Evolutionary conservation across 306 rosid genomes (phyloP), one percentile per base, ranked within the genome.

Genomic region (Quercus gilva): DNA sequence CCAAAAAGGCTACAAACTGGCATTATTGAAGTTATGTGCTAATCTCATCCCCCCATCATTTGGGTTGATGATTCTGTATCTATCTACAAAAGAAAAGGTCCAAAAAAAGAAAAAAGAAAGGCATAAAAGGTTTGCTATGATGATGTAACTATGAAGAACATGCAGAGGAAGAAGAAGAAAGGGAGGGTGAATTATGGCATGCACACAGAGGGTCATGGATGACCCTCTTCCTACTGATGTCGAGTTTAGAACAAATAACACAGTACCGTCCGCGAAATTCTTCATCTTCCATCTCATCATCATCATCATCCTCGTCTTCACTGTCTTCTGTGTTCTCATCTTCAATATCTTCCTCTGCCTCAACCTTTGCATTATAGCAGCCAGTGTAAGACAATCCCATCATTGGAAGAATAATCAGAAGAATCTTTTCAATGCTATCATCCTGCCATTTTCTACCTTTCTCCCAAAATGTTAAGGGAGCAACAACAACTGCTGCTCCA

Each of bases 381-480:
- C 45, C 2, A 37, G 45, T 7, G 45, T 8, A 37, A 37, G 45
- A 37, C 45, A 37, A 37, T 37, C 10, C 45, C 45, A 37, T 37
- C 45, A 2, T 37, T 37, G 45, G 45, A 37, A 37, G 45, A 37
- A 37, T 37, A 37, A 37, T 37, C 45, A 37, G 11, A 37, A 37
- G 45, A 37, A 37, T 37, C 45, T 37, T 37, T 37, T 37, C 45
- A 7, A 37, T 7, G 45, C 45, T 37, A 37, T 37, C 11, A 37
- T 37, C 45, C 11, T 37, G 45, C 45, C 45, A 37, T 37, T 37
- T 37, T 37, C 11, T 37, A 37, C 45, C 97, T 53, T 74, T 86
- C 17, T 89, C 90, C 95, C 94, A 91, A 55, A 91, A 53, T 81
- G 82, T 73, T 59, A 92, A 74, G 58, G 83, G 86, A 10, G 92